phyloP scores from a whole-genome alignment of 2,329 filamentous ascomycete genomes.

The Colletotrichum siamense region DNA sequence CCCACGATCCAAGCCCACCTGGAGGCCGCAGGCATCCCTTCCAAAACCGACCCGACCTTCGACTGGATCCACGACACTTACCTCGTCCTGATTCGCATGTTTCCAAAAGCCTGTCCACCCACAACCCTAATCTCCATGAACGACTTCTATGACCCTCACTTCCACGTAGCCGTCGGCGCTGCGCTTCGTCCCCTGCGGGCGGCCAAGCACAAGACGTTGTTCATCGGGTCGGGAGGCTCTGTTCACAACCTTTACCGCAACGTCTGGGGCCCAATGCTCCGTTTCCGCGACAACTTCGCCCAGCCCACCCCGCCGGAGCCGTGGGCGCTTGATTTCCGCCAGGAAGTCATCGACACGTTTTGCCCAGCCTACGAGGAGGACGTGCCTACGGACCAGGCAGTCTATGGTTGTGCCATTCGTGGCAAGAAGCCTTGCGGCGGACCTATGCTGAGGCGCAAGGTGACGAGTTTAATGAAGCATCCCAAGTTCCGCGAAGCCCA shows the following conservation, averaged over 20 bases:
- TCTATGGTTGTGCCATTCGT: slow-evolving; percentile 6
- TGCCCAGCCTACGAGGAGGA: slow-evolving; percentile 47
- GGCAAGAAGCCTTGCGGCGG: slow-evolving; percentile 41
- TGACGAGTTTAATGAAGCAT: slow-evolving; percentile 72
- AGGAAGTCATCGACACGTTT: slow-evolving; percentile 50
- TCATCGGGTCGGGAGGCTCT: slow-evolving; percentile 65
- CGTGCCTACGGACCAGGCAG: slow-evolving; percentile 41
- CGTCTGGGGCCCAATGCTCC: slow-evolving; percentile 67
- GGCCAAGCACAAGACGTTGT: slow-evolving; percentile 47
- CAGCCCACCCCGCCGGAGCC: slow-evolving; percentile 62
- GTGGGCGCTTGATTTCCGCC: slow-evolving; percentile 69
- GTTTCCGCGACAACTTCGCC: slow-evolving; percentile 67
- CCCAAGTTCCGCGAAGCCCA: slow-evolving; percentile 70
- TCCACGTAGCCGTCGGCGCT: slow-evolving; percentile 58
- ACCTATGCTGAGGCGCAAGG: slow-evolving; percentile 55
- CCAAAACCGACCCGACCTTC: slow-evolving; percentile 57
- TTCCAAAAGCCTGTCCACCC: slow-evolving; percentile 67
- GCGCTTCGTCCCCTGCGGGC: slow-evolving; percentile 60
- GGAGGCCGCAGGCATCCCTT: slow-evolving; percentile 57
- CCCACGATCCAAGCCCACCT: slow-evolving; percentile 57
- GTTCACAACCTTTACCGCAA: slow-evolving; percentile 77
- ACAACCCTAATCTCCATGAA: slow-evolving; percentile 55
- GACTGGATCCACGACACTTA: slow-evolving; percentile 79
- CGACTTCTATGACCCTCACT: slow-evolving; percentile 44
- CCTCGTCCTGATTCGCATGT: slow-evolving; percentile 73